These are phyloP conservation scores for Magnolia officinalis DNA, from an alignment of 164 flowering plant species.

Conservation along the genomic window DNA sequence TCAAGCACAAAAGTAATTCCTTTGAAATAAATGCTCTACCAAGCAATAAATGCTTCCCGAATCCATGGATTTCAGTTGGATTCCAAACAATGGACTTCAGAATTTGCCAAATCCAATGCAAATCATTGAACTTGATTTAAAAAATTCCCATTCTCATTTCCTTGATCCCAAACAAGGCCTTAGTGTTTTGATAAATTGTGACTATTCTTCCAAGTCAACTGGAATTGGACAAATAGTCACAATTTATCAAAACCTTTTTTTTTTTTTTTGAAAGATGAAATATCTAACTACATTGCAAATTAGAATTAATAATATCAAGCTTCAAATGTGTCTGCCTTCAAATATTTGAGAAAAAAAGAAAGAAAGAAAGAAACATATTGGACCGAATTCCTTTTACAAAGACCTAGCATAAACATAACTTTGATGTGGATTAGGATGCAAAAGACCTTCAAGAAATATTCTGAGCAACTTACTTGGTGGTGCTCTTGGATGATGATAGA, in stretches of 20 bases:
- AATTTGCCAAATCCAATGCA: too few relatives aligned
- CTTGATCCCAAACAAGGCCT: not conserved
- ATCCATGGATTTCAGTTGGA: too few relatives aligned
- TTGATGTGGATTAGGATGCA: not conserved
- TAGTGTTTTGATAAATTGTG: not conserved
- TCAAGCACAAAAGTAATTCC: not conserved
- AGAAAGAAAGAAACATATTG: not conserved
- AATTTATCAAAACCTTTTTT: too few relatives aligned
- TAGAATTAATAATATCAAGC: too few relatives aligned
- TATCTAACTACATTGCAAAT: too few relatives aligned
- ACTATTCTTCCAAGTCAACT: too few relatives aligned
- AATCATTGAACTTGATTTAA: too few relatives aligned
- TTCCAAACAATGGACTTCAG: too few relatives aligned
- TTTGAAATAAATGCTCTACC: not conserved
- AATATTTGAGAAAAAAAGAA: not conserved
- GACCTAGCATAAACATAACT: not conserved
- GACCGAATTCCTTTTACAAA: not conserved
- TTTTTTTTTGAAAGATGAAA: too few relatives aligned
- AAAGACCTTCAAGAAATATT: not conserved
- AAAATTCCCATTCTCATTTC: too few relatives aligned
- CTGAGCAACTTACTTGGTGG: conserved; percentile 49
- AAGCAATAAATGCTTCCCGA: too few relatives aligned
- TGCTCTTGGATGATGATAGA: conserved; percentile 84
- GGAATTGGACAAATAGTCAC: too few relatives aligned
- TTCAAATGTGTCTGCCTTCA: not conserved